phyloP scores from a whole-genome alignment of 208 protist species.

The Trypanosomatidae sp. region DNA sequence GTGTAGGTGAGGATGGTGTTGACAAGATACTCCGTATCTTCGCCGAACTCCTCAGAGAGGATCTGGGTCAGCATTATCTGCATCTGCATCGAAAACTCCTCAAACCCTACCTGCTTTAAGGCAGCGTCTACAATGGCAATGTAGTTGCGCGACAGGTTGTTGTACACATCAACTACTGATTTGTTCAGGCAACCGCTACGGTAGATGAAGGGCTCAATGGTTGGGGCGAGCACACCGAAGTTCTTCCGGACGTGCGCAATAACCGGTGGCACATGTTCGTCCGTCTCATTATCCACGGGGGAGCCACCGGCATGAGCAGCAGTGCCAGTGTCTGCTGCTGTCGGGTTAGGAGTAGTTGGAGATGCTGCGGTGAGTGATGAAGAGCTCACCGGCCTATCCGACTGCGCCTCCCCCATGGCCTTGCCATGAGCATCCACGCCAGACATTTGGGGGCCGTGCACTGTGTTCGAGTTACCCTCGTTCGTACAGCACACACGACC shows the following conservation, averaged over 20 bases:
- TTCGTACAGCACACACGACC: background rate
- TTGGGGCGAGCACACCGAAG: constrained; percentile 54
- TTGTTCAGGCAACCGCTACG: constrained; percentile 47
- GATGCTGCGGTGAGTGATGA: constrained; percentile 9
- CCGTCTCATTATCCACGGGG: constrained; percentile 9
- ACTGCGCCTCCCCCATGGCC: constrained; percentile 4
- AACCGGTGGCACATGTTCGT: constrained; percentile 34
- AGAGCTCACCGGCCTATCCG: constrained; percentile 17
- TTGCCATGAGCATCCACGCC: constrained; percentile 12
- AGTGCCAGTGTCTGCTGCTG: constrained; percentile 1
- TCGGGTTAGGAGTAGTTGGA: background rate
- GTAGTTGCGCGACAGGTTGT: constrained; percentile 33
- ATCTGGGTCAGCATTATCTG: constrained; percentile 39
- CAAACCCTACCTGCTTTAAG: constrained; percentile 26
- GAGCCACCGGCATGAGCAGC: background rate
- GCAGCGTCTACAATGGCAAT: constrained; percentile 27
- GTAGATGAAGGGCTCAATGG: constrained; percentile 61
- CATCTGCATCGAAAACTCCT: constrained; percentile 39
- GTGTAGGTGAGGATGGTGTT: constrained; percentile 33
- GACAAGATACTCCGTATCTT: constrained; percentile 36
- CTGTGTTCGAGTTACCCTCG: background rate
- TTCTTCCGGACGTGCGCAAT: constrained; percentile 60
- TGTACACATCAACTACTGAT: constrained; percentile 54
- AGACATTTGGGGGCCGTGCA: constrained; percentile 6
- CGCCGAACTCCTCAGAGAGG: constrained; percentile 30